Evolutionary conservation across 441 rosid species (phyloP), one percentile per base, ranked within the genome.

Genomic region (Adansonia gregorii): DNA sequence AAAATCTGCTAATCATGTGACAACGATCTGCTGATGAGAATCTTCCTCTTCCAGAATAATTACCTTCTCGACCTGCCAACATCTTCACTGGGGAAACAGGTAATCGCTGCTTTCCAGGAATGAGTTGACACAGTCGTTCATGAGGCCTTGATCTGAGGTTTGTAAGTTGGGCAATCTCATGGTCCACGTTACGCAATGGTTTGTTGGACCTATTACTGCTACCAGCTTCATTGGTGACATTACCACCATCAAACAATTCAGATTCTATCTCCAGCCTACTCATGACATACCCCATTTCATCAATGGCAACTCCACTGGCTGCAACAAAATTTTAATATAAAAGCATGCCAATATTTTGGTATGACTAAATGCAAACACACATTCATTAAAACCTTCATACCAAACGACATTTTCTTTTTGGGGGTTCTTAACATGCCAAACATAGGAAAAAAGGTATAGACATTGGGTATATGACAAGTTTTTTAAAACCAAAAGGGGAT

Each of bases 1-100:
- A 85, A 78, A 86, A 90, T 81, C 90, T 81, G 80, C 91, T 84
- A 31, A 88, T 79, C 80, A 90, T 58, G 72, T 90, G 90, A 78
- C 92, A 82, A 59, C 86, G 60, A 84, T 90, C 94, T 24, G 92
- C 90, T 12, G 89, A 82, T 43, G 88, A 82, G 76, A 86, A 83
- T 74, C 89, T 87, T 71, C 94, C 91, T 27, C 90, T 90, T 65
- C 91, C 86, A 1, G 91, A 87, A 24, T 24, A 24, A 24, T 24
- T 24, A 71, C 83, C 86, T 81, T 89, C 89, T 68, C 88, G 83
- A 60, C 93, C 89, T 2, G 86, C 90, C 85, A 88, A 77, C 92
- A 87, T 88, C 82, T 82, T 89, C 72, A 87, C 85, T 0, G 86
- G 55, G 19, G 89, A 86, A 76, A 88, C 81, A 55, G 87, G 85